These are phyloP conservation scores for Citrullus colocynthis DNA, from an alignment of 306 rosid species.

Conservation along the genomic window DNA sequence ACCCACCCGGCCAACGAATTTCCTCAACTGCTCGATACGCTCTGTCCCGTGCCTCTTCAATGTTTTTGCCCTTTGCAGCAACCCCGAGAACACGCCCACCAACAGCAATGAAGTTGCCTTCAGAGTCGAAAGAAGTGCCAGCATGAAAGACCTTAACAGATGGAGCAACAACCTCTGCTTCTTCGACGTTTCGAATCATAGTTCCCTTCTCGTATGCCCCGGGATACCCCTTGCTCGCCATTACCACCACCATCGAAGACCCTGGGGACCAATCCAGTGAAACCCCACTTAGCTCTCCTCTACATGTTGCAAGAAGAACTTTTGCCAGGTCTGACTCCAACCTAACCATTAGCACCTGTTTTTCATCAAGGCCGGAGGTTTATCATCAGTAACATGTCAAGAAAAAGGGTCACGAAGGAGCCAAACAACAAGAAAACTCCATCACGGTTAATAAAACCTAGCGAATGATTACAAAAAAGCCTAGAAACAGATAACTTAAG, in stretches of 20 bases:
- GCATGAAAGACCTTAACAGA: conserved; percentile 82
- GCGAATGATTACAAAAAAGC: no score
- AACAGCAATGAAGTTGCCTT: conserved; percentile 53
- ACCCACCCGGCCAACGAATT: conserved; percentile 77
- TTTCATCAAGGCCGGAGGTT: conserved; percentile 1
- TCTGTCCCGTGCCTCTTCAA: conserved; percentile 65
- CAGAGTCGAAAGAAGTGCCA: conserved; percentile 66
- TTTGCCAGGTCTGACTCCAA: conserved; percentile 81
- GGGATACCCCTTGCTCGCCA: conserved; percentile 95
- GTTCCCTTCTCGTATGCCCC: conserved; percentile 87
- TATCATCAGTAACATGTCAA: neutral
- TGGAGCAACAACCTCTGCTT: conserved; percentile 62
- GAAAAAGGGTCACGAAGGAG: neutral
- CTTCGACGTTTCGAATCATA: conserved; percentile 58
- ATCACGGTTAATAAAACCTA: no score
- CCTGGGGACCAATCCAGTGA: conserved; percentile 78
- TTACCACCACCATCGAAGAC: conserved; percentile 92
- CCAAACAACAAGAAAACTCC: no score
- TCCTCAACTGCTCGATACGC: conserved; percentile 64
- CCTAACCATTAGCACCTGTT: conserved; percentile 84
- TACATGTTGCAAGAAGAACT: conserved; percentile 87
- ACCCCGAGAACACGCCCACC: conserved; percentile 97
- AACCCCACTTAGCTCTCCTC: conserved; percentile 68
- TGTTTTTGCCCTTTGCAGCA: conserved; percentile 69
- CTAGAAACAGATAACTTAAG: no score